These are phyloP conservation scores for Malassezia obtusa DNA, from an alignment of 1,284 basidiomycete species.

Conservation along the genomic window DNA sequence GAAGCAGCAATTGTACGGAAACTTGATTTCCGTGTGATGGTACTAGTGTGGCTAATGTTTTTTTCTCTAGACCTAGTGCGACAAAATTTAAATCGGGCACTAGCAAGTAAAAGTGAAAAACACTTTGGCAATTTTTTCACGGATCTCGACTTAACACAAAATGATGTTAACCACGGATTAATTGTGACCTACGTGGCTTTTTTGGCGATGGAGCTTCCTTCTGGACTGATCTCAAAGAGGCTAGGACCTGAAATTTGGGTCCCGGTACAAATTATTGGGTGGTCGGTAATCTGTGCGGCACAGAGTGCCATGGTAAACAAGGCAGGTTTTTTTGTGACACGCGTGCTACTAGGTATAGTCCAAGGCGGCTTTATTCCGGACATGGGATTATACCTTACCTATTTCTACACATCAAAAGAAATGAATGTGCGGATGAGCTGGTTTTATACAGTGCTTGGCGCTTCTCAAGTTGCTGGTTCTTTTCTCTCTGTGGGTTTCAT, in stretches of 20 bases:
- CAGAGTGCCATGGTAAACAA: conserved; percentile 18
- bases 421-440: conserved; percentile 59
- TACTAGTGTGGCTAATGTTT: conserved; percentile 18
- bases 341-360: conserved; percentile 28
- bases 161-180: conserved; percentile 36
- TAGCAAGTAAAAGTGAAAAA: conserved; percentile 20
- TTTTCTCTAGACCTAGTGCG: conserved; percentile 20
- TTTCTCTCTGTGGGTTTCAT: conserved; percentile 26
- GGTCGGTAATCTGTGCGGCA: conserved; percentile 19
- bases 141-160: conserved; percentile 26
- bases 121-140: neutral
- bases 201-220: conserved; percentile 30
- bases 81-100: conserved; percentile 18
- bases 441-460: conserved; percentile 51
- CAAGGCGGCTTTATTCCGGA: conserved; percentile 56
- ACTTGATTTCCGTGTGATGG: conserved; percentile 1
- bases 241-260: conserved; percentile 33
- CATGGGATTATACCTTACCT: conserved; percentile 48
- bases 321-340: conserved; percentile 24
- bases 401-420: conserved; percentile 48
- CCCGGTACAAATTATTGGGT: conserved; percentile 24
- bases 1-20: conserved; percentile 7
- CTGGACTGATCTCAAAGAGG: conserved; percentile 29
- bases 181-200: conserved; percentile 23
- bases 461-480: conserved; percentile 21